These are phyloP conservation scores for Brassica carinata DNA, from an alignment of 345 rosid species.

Conservation along the genomic window DNA sequence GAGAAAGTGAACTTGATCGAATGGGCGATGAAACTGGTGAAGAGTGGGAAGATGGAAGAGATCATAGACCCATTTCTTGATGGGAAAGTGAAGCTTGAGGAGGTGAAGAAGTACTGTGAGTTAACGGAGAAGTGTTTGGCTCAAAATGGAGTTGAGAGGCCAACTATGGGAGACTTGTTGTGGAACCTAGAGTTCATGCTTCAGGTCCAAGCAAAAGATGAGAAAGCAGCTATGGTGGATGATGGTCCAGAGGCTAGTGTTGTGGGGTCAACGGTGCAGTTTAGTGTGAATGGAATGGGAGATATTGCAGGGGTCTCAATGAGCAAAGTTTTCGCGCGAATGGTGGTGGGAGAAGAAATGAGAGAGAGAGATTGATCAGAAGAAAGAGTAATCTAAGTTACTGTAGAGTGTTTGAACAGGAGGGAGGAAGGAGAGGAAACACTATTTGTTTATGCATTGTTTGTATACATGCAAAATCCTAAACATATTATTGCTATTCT, in stretches of 20 bases:
- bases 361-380: conserved; percentile 25
- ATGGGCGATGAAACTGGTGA: conserved; percentile 52
- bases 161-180: conserved; percentile 67
- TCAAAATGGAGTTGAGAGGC: conserved; percentile 48
- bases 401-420: conserved; percentile 20
- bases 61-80: conserved; percentile 52
- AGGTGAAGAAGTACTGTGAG: conserved; percentile 54
- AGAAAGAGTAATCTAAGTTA: conserved; percentile 3
- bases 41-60: conserved; percentile 47
- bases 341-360: conserved; percentile 68
- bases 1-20: conserved; percentile 61
- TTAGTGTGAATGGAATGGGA: conserved; percentile 41
- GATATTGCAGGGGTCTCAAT: conserved; percentile 57
- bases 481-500: conserved; percentile 9
- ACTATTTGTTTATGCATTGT: neutral
- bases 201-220: conserved; percentile 48
- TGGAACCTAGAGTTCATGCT: conserved; percentile 75
- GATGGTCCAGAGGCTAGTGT: conserved; percentile 37
- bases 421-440: neutral
- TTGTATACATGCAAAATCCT: conserved; percentile 12
- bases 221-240: conserved; percentile 35
- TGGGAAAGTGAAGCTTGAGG: conserved; percentile 51
- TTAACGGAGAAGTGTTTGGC: conserved; percentile 67
- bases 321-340: conserved; percentile 65
- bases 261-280: conserved; percentile 27